Evolutionary conservation across 2,329 filamentous ascomycete species (phyloP), one percentile per base, ranked within the genome.

Genomic region (Scedosporium aurantiacum): DNA sequence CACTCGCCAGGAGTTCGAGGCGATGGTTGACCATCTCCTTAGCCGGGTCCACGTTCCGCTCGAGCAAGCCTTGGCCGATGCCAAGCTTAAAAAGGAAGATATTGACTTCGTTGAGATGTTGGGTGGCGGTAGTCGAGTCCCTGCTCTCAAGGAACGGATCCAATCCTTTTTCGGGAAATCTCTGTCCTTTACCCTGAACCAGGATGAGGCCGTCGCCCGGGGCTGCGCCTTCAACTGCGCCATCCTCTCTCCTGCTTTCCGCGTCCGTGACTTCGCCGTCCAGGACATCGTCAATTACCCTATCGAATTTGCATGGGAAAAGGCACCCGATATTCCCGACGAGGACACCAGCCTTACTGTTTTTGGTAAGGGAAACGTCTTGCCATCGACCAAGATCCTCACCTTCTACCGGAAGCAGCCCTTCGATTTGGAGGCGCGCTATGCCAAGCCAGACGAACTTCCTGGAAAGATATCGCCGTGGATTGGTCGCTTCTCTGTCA

Each of bases 401-500:
- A 99, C 94, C 45, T 99, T 99, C 80, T 99, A 97, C 83, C 88
- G 94, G 68, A 97, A 97, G 81, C 91, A 97, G 77, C 83, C 91
- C 56, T 99, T 97, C 74, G 92, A 97, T 72, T 83, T 99, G 60
- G 94, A 99, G 80, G 94, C 94, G 63, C 88, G 89, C 69, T 99
- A 99, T 73, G 87, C 89, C 65, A 89, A 93, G 71, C 89, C 92
- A 21, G 91, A 96, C 55, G 76, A 82, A 61, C 85, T 99, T 7
- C 94, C 94, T 18, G 91, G 92, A 70, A 95, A 93, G 82, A 82
- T 88, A 64, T 90, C 91, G 73, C 90, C 94, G 57, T 97, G 93
- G 89, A 97, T 99, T 68, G 94, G 94, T 62, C 87, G 91, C 66
- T 99, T 99, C 80, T 96, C 92, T 50, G 91, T 99, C 74, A 99